These are phyloP conservation scores for Clonostachys rosea DNA, from an alignment of 2,329 filamentous ascomycete genomes.

Conservation along the genomic window DNA sequence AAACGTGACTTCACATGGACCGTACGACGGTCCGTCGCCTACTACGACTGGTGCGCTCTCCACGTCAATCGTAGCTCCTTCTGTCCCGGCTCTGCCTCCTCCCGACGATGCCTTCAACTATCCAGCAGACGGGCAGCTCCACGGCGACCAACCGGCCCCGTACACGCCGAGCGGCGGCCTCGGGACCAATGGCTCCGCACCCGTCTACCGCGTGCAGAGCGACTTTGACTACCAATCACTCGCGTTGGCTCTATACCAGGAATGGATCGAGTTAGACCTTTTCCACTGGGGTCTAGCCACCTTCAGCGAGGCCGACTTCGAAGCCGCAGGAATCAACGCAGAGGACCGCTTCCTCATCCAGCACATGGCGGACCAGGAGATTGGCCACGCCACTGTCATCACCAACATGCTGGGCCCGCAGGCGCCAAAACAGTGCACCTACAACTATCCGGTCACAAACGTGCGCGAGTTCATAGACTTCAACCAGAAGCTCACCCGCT, in stretches of 20 bases:
- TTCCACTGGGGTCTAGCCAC: constrained; percentile 72
- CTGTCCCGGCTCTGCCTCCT: constrained; percentile 53
- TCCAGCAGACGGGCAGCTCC: constrained; percentile 64
- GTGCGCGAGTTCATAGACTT: constrained; percentile 79
- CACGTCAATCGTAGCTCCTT: constrained; percentile 49
- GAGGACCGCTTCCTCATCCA: constrained; percentile 68
- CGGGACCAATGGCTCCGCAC: constrained; percentile 72
- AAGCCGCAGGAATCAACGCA: constrained; percentile 59
- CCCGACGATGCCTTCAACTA: constrained; percentile 63
- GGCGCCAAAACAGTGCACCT: constrained; percentile 71
- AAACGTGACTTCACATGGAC: constrained; percentile 63
- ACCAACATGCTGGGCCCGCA: constrained; percentile 70
- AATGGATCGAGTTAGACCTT: constrained; percentile 80
- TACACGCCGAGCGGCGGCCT: constrained; percentile 70
- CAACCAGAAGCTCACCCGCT: constrained; percentile 79
- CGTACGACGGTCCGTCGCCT: constrained; percentile 61
- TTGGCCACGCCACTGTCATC: constrained; percentile 72
- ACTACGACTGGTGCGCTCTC: constrained; percentile 62
- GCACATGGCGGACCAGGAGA: constrained; percentile 74
- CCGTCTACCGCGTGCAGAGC: constrained; percentile 72
- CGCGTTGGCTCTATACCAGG: constrained; percentile 70
- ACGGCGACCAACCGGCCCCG: constrained; percentile 64
- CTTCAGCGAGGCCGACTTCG: constrained; percentile 67
- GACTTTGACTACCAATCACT: constrained; percentile 84
- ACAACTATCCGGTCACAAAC: constrained; percentile 75